A percentile compares a stretch with the other conserved stretches of the same genome.
phyloP scores from a whole-genome alignment of 1,284 basidiomycete species.

The Ustilago xerochloae region DNA sequence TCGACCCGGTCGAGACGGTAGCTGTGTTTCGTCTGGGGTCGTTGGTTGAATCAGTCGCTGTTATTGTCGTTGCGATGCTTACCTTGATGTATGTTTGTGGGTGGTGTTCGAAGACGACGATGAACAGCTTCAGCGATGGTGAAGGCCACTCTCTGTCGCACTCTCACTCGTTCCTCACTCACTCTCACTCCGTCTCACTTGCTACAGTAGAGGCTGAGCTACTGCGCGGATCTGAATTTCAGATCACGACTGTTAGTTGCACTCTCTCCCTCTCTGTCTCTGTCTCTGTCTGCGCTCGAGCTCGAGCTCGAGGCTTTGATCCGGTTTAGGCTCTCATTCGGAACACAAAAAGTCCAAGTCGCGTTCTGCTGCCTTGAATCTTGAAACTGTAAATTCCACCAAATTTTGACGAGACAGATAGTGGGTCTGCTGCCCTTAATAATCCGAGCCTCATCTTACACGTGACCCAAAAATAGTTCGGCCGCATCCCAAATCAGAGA shows the following conservation, averaged over 20 bases:
- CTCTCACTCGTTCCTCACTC: neutral
- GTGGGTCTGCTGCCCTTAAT: conserved; percentile 3
- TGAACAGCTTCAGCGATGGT: conserved; percentile 19
- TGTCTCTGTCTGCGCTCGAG: neutral
- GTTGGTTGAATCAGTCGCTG: conserved; percentile 3
- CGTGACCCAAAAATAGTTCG: neutral
- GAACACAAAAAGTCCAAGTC: neutral
- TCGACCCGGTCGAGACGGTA: neutral
- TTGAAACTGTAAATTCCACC: neutral
- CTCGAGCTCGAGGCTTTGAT: neutral
- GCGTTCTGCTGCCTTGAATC: conserved; percentile 16
- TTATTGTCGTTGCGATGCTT: conserved; percentile 29
- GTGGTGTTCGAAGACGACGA: conserved; percentile 39
- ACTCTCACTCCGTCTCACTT: too few relatives aligned
- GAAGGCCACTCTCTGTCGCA: conserved; percentile 11
- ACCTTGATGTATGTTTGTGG: conserved; percentile 47
- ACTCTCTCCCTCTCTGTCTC: too few relatives aligned
- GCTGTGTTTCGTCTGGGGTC: conserved; percentile 2
- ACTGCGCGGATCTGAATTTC: neutral
- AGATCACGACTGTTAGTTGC: too few relatives aligned
- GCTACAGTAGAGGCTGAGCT: too few relatives aligned
- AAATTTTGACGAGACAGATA: neutral
- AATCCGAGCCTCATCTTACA: neutral
- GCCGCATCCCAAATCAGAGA: neutral
- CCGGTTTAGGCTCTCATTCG: neutral